These are phyloP conservation scores for Kwoniella dendrophila DNA, from an alignment of 768 basidiomycete genomes.

Conservation along the genomic window DNA sequence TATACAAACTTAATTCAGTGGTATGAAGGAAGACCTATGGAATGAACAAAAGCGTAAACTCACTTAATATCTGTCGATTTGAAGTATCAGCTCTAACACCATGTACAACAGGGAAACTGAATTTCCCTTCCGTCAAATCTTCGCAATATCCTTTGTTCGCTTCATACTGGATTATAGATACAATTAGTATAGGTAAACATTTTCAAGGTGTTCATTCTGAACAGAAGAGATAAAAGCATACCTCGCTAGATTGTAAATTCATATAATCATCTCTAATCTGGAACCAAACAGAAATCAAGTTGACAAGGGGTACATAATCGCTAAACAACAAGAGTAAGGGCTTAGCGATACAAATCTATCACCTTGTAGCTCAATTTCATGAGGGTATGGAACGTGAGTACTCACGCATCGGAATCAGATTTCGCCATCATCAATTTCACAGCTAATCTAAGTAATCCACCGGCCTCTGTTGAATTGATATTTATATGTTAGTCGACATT, in stretches of 20 bases:
- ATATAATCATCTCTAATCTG: slow-evolving; percentile 98
- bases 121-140: slow-evolving; percentile 94
- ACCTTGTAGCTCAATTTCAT: neutral
- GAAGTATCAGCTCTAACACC: slow-evolving; percentile 75
- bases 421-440: slow-evolving; percentile 94
- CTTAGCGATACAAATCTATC: neutral
- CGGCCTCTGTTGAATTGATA: slow-evolving; percentile 95
- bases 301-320: slow-evolving; percentile 88
- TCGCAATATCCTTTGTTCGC: slow-evolving; percentile 77
- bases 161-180: slow-evolving; percentile 64
- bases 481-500: too few species aligned
- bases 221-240: slow-evolving; percentile 50
- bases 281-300: slow-evolving; percentile 90
- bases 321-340: slow-evolving; percentile 57
- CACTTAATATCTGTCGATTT: slow-evolving; percentile 82
- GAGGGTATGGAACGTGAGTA: neutral
- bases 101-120: slow-evolving; percentile 94
- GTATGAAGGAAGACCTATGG: neutral
- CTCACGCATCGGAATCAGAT: slow-evolving; percentile 56
- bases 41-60: slow-evolving; percentile 49
- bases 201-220: neutral
- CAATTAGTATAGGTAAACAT: neutral
- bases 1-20: slow-evolving; percentile 1
- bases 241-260: slow-evolving; percentile 86
- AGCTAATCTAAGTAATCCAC: slow-evolving; percentile 85